Conservation (phyloP, 139 green algal species). For the Marvania coccoides region DNA sequence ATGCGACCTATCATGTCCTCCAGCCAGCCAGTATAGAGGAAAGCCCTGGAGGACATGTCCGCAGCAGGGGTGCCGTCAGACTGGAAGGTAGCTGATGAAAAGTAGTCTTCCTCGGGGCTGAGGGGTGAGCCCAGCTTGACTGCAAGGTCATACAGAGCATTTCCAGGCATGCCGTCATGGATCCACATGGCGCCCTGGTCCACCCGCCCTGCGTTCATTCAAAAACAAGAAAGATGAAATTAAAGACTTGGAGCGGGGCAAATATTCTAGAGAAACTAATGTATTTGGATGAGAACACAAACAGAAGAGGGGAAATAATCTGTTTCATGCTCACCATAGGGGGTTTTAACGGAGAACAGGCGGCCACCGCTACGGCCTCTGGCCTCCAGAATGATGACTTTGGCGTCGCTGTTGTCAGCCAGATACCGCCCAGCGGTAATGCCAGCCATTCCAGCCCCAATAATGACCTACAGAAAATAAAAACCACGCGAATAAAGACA, state of each 20-base stretch:
- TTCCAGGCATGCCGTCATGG: conserved; percentile 18
- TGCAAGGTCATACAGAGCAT: conserved; percentile 24
- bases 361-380: conserved; percentile 51
- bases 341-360: conserved; percentile 29
- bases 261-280: conserved; percentile 2
- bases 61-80: conserved; percentile 9
- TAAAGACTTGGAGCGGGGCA: neutral
- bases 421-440: conserved; percentile 32
- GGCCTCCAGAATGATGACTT: conserved; percentile 56
- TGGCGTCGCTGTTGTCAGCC: neutral
- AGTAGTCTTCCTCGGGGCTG: neutral
- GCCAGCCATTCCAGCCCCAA: conserved; percentile 59
- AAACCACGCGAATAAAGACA: too few relatives aligned
- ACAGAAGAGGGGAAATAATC: neutral
- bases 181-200: conserved; percentile 42
- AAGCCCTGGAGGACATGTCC: neutral
- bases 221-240: neutral
- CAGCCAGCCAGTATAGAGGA: neutral
- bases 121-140: neutral
- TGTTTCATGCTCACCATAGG: neutral
- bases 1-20: conserved; percentile 3
- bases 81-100: neutral
- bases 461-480: too few relatives aligned
- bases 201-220: conserved; percentile 32
- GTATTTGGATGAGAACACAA: neutral